Percentiles rank a stretch among this genome's conserved stretches.
phyloP scores from a whole-genome alignment of 1,284 basidiomycete genomes.

The Cutaneotrichosporon sp. region DNA sequence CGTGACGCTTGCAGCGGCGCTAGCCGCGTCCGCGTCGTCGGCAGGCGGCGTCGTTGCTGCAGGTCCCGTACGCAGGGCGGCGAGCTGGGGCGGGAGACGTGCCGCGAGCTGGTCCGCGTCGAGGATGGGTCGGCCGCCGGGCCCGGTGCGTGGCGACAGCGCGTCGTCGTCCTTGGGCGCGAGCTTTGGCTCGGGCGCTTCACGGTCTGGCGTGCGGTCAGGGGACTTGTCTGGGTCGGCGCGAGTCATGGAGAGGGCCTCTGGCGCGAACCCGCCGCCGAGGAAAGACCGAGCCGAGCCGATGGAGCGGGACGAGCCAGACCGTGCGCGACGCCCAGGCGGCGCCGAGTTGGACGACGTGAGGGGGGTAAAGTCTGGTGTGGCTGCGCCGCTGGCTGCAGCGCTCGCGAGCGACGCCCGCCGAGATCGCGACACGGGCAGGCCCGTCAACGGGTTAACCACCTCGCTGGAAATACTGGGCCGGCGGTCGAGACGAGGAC shows the following conservation, averaged over 20 bases:
- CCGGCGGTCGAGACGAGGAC: not conserved
- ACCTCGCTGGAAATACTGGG: conserved; percentile 24
- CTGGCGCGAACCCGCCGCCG: conserved; percentile 1
- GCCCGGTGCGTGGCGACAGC: not conserved
- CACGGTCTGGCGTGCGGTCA: no score
- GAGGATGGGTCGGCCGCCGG: conserved; percentile 11
- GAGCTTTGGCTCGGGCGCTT: not conserved
- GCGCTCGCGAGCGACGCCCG: conserved; percentile 1
- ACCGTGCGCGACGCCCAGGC: not conserved
- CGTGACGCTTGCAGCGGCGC: conserved; percentile 20
- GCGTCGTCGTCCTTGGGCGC: not conserved
- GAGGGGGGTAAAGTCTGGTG: not conserved
- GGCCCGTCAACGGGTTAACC: conserved; percentile 43
- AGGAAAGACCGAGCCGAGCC: not conserved
- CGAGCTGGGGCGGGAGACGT: conserved; percentile 41
- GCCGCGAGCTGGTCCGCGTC: conserved; percentile 35
- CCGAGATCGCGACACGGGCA: conserved; percentile 19
- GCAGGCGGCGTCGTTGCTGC: not conserved
- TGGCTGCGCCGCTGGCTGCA: not conserved
- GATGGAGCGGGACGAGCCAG: not conserved
- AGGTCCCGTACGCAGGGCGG: conserved; percentile 30
- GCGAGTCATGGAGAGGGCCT: conserved; percentile 7
- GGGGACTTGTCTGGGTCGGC: not conserved
- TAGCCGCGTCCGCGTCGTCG: conserved; percentile 9
- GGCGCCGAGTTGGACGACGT: no score